Base-by-base conservation (phyloP, 2,329 filamentous ascomycete species). In the Ophiostoma populinum region DNA sequence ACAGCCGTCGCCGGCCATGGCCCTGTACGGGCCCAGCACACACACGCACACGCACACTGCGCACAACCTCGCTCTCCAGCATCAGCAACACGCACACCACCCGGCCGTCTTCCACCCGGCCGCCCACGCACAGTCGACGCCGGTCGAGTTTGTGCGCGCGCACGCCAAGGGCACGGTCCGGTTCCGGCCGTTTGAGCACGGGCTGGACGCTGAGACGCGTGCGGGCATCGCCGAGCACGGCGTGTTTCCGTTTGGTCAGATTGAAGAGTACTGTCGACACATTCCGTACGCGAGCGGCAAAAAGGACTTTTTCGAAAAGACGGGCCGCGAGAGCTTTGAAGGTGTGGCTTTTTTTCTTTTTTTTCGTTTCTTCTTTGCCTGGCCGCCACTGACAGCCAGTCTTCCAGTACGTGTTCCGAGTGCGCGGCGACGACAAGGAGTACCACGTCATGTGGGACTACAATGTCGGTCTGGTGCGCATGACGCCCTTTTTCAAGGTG, bases 371-470 rank as follows among this genome's bases (percentile, higher is more conserved):
- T 7, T 28, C 12, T 17, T 27, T n/a, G n/a, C n/a, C n/a, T n/a
- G n/a, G n/a, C n/a, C n/a, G n/a, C n/a, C n/a, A n/a, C 26, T 17
- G 20, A 24, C 24, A 9, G 6, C 5, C 42, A 90, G 81, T 83
- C 18, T 86, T 86, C 52, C 73, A 85, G 47, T 95, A 94, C 54
- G 73, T 70, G 24, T 94, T 92, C 61, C 69, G 64, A 45, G 52
- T 78, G 4, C 80, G 80, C 0, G 71, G 65, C 9, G 69, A 79
- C 30, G 66, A 75, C 7, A 36, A 24, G 42, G 63, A 69, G 35
- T 86, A 79, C 52, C 71, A 70, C 1, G 75, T 95, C 41, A 85
- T 94, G 71, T 98, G 90, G 90, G 90, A 98, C 55, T 94, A 94
- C 59, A 87, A 92, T 47, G 73, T 87, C 42, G 90, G 90, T 7